These are phyloP conservation scores for Colletotrichum liaoningense DNA, from an alignment of 2,329 filamentous ascomycete species.

Conservation along the genomic window DNA sequence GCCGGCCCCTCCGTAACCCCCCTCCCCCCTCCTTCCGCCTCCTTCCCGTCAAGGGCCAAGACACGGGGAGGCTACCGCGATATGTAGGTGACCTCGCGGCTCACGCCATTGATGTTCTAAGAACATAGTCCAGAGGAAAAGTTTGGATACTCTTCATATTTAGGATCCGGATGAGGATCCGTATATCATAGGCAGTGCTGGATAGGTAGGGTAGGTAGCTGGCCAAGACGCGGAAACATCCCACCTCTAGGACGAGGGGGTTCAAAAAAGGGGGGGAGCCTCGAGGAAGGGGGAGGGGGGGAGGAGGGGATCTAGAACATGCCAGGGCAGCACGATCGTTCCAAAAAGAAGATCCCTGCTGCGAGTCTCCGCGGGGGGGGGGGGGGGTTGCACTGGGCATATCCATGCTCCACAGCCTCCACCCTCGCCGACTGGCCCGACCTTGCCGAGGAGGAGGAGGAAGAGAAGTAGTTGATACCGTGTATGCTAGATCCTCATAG, in stretches of 20 bases:
- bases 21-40: not conserved
- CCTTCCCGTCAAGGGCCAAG: too few relatives aligned
- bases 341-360: constrained; percentile 10
- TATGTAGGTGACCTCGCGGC: too few relatives aligned
- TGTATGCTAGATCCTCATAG: not conserved
- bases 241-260: not conserved
- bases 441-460: not conserved
- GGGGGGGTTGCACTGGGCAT: not conserved
- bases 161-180: too few relatives aligned
- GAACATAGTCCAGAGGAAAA: too few relatives aligned
- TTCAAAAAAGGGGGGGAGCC: not conserved
- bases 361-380: constrained; percentile 1
- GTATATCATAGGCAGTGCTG: too few relatives aligned
- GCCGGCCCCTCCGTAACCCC: not conserved
- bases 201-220: not conserved
- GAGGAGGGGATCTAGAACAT: not conserved
- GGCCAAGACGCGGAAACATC: not conserved
- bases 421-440: constrained; percentile 10
- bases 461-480: not conserved
- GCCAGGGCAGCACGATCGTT: not conserved
- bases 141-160: too few relatives aligned
- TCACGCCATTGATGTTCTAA: too few relatives aligned
- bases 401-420: not conserved
- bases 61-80: too few relatives aligned
- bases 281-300: too few relatives aligned